phyloP scores from a whole-genome alignment of 305 asterid genomes.

The Fraxinus sp. region DNA sequence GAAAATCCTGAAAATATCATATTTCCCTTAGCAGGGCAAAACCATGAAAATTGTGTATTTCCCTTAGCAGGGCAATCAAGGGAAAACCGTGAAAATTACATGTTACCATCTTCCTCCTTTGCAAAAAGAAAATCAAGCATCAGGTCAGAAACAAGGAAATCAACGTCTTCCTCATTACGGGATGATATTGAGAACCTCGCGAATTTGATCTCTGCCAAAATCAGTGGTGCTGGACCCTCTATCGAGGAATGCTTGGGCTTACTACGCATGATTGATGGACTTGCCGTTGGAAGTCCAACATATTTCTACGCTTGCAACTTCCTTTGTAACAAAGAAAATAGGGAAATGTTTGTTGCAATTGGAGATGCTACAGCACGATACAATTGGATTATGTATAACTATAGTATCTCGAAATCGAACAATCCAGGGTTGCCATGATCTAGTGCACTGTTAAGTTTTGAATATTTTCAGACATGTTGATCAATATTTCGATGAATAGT shows the following conservation, averaged over 20 bases:
- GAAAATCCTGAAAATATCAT: not conserved
- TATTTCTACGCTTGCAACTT: constrained; percentile 3
- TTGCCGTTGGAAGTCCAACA: not conserved
- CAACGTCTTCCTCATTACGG: not conserved
- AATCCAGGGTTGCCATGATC: not conserved
- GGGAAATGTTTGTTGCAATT: not conserved
- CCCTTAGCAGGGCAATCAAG: not conserved
- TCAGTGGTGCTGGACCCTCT: not conserved
- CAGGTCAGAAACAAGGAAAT: constrained; percentile 4
- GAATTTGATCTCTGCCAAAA: not conserved
- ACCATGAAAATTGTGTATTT: not conserved
- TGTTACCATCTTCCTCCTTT: not conserved
- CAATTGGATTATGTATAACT: not conserved
- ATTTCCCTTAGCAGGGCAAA: not conserved
- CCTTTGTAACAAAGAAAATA: not conserved
- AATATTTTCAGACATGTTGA: not conserved
- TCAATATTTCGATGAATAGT: not conserved
- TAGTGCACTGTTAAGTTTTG: not conserved
- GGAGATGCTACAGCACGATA: not conserved
- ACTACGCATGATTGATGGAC: not conserved
- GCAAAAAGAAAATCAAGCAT: not conserved
- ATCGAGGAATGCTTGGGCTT: constrained; percentile 2
- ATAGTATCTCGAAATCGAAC: not conserved
- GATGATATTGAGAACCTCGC: constrained; percentile 4
- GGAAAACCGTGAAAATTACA: not conserved